Evolutionary conservation across 768 basidiomycete genomes (phyloP).

Genomic region (Mycena capillaripes): DNA sequence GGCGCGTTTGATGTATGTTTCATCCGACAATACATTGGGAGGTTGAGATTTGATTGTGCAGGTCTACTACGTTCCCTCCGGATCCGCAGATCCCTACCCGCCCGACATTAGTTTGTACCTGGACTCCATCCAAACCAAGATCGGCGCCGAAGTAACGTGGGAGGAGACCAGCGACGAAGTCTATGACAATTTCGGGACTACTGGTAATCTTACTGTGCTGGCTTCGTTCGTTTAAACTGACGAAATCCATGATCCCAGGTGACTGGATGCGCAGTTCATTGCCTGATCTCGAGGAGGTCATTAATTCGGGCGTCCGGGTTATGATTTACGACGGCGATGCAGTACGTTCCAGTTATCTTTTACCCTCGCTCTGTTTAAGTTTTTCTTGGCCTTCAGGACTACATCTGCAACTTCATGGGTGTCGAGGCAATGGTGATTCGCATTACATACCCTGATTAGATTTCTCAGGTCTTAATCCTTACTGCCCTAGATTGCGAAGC

Average conservation of each 20-base stretch:
- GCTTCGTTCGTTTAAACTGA: neutral
- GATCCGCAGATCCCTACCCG: conserved; percentile 65
- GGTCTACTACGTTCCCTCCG: conserved; percentile 65
- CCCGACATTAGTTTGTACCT: conserved; percentile 54
- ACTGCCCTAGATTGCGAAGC: conserved; percentile 48
- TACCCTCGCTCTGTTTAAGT: too few relatives aligned
- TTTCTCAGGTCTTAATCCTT: too few relatives aligned
- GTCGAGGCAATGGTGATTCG: conserved; percentile 73
- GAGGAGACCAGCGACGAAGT: conserved; percentile 56
- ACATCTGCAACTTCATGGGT: conserved; percentile 67
- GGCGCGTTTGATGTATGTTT: conserved; percentile 67
- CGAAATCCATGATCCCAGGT: neutral
- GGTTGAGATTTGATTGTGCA: conserved; percentile 17
- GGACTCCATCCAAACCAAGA: conserved; percentile 47
- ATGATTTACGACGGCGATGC: conserved; percentile 69
- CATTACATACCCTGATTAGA: too few relatives aligned
- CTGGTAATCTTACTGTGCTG: conserved; percentile 46
- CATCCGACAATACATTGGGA: neutral
- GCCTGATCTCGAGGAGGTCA: conserved; percentile 67
- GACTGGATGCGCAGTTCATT: conserved; percentile 47
- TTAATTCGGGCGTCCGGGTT: conserved; percentile 65
- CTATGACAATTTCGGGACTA: conserved; percentile 63
- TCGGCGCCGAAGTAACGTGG: conserved; percentile 64
- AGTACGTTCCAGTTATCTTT: too few relatives aligned
- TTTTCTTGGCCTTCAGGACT: too few relatives aligned